These are phyloP conservation scores for Suillus decipiens DNA, from an alignment of 768 basidiomycete species.

Conservation along the genomic window DNA sequence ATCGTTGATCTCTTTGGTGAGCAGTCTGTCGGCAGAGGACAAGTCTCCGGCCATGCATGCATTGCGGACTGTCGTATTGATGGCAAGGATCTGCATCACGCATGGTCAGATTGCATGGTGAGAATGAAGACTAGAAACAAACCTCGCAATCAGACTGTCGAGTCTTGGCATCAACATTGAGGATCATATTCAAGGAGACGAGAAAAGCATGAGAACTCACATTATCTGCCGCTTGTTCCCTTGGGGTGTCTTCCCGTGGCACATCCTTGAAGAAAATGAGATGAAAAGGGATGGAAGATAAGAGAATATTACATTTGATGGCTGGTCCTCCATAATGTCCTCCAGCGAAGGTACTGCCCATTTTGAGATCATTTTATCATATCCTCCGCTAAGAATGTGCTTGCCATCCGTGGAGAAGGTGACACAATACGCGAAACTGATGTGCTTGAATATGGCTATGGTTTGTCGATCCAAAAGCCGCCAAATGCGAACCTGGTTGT, in stretches of 20 bases:
- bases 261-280: not conserved
- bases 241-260: not conserved
- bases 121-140: too few relatives aligned
- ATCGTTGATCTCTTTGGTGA: not conserved
- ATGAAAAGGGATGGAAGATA: not conserved
- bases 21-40: not conserved
- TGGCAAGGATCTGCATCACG: not conserved
- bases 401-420: constrained; percentile 1
- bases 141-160: too few relatives aligned
- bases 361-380: not conserved
- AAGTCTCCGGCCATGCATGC: not conserved
- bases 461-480: not conserved
- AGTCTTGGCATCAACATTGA: too few relatives aligned
- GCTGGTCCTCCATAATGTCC: not conserved
- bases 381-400: not conserved
- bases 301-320: not conserved
- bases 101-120: too few relatives aligned
- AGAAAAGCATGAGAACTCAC: too few relatives aligned
- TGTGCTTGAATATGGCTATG: not conserved
- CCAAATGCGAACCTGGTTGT: not conserved
- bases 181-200: too few relatives aligned
- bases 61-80: not conserved
- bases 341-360: not conserved
- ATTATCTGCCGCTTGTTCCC: too few relatives aligned
- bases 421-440: not conserved